Base-by-base conservation (phyloP, 352 stramenopile species). In the Globisporangium splendens region DNA sequence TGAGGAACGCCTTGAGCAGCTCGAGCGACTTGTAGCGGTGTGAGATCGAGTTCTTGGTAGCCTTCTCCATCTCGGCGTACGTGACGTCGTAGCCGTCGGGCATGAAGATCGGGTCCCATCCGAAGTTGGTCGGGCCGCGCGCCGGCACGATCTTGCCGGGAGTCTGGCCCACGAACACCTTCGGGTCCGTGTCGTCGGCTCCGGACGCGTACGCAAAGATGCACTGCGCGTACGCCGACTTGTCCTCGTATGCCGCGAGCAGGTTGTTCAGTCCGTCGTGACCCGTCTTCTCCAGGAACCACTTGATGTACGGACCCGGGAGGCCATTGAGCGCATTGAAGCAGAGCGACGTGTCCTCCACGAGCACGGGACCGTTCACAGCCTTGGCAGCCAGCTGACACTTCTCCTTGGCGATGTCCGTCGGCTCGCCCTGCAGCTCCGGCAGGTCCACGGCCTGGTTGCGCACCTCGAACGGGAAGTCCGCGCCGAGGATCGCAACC, bases 231-330 rank as follows among this genome's bases (percentile, higher is more conserved):
- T 98, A 98, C 5, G 95, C 97, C 48, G 81, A 91, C 69, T 98
- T 98, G 80, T 98, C 96, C 41, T 94, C 77, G 66, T 97, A 99
- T 7, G 80, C 93, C 13, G 77, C 75, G 43, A 99, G 70, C 75
- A 99, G 77, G 59, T 98, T 97, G 70, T 98, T 98, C 66, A 86
- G 96, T 44, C 78, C 96, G 47, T 55, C 93, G 83, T 87, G 93
- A 55, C 93, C 94, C 56, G 88, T 97, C 66, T 97, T 98, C 41
- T 98, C 91, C 11, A 99, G 75, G 64, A 99, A 99, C 94, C 96
- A 99, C 79, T 99, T 99, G 63, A 99, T 97, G 77, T 99, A 99
- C 22, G 95, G 93, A 0, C 96, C 96, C 0, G 96, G 96, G 1
- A 99, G 84, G 0, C 90, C 96, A 42, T 88, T 70, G 7, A 99